Base-by-base conservation (phyloP, 1,284 basidiomycete species). In the Ganoderma sinense region DNA sequence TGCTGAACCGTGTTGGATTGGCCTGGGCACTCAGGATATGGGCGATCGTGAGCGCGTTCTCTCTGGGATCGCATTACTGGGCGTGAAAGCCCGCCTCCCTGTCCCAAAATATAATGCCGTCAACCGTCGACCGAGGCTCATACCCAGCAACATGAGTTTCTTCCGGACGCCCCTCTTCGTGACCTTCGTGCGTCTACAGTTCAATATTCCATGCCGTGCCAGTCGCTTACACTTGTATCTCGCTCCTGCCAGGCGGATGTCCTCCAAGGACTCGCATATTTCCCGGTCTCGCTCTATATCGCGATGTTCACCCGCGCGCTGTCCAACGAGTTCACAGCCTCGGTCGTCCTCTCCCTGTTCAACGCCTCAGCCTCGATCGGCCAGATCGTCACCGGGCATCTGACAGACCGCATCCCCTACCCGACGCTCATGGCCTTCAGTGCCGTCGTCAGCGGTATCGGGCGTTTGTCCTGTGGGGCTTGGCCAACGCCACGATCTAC, bases 401-500 rank as follows among this genome's bases (percentile, higher is more conserved):
- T 78, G 36, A 74, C 66, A 18, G 78, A 78, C 53, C 51, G 73
- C 10, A 73, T 77, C 70, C 73, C 76, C 0, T 78, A 78, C 45
- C 73, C 75, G 1, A 73, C 69, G 53, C 71, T 78, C 59, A 75
- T 77, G 75, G 68, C 72, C 23, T 62, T 67, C 7, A 75, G 73
- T 64, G 70, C 75, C 1, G 33, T 76, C 0, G 72, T 74, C 13
- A 78, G 76, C 65, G 75, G 71, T 3, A 65, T 78, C 7, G 70
- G 74, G 75, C 77, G 6, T 78, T 78, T 69, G 63, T 78, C n/a
- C 72, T 78, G 1, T 78, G 78, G 78, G 78, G 76, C 36, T 75
- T 78, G 60, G 74, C 78, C 13, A 65, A 70, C 62, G 67, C 75
- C 0, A 64, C 76, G 20, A 69, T 69, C 20, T 72, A 71, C 39